Percentiles rank a stretch among this genome's conserved stretches.
Evolutionary conservation across 2,329 filamentous ascomycete species (phyloP).

Genomic region (Colletotrichum falcatum): DNA sequence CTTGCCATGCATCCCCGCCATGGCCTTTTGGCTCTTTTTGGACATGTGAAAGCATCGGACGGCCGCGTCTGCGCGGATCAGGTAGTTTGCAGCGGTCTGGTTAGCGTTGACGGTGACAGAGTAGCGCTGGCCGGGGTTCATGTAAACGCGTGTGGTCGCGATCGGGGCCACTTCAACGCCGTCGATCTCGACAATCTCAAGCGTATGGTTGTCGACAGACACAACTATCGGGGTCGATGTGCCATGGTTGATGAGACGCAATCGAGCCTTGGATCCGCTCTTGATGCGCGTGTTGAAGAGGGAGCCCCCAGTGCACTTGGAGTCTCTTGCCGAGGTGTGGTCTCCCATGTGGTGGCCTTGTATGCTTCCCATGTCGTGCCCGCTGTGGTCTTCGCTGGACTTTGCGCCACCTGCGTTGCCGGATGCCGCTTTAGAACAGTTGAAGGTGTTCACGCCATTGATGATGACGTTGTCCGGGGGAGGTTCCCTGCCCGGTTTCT

Average conservation of each 20-base stretch:
- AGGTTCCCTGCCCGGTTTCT: constrained; percentile 54
- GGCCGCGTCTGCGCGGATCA: constrained; percentile 49
- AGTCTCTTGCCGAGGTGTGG: constrained; percentile 14
- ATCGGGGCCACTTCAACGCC: constrained; percentile 54
- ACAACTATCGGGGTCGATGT: constrained; percentile 54
- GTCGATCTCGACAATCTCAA: constrained; percentile 55
- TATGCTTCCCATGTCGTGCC: constrained; percentile 24
- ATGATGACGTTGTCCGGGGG: constrained; percentile 55
- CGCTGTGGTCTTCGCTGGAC: constrained; percentile 11
- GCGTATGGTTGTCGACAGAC: constrained; percentile 53
- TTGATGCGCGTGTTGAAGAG: constrained; percentile 49
- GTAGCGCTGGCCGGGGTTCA: constrained; percentile 55
- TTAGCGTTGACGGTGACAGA: constrained; percentile 52
- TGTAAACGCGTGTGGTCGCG: constrained; percentile 49
- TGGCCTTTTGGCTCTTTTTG: constrained; percentile 27
- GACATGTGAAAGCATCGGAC: constrained; percentile 39
- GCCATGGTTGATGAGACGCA: constrained; percentile 56
- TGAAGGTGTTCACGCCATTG: constrained; percentile 53
- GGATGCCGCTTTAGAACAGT: constrained; percentile 46
- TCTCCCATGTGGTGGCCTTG: constrained; percentile 19
- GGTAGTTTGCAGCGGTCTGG: constrained; percentile 49
- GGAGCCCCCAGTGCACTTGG: constrained; percentile 48
- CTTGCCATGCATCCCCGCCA: constrained; percentile 26
- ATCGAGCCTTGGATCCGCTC: constrained; percentile 46
- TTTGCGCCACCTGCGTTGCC: constrained; percentile 42